phyloP scores from a whole-genome alignment of 129 eudicot genomes.

The Arctium minus region DNA sequence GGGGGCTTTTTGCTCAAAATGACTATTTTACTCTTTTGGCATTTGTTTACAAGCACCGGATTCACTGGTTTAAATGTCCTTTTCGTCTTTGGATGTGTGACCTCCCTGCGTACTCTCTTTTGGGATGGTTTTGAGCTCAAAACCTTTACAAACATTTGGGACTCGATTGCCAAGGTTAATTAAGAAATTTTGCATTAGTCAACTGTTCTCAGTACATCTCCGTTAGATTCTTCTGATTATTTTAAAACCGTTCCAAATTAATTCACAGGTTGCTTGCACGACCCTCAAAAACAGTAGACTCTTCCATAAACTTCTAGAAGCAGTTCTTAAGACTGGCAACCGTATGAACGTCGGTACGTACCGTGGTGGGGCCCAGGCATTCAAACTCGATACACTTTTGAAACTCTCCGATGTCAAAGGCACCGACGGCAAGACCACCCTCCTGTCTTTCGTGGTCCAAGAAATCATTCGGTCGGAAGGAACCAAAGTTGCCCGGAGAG shows the following conservation, averaged over 20 bases:
- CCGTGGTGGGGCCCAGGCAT: constrained; percentile 94
- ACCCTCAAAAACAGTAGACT: constrained; percentile 69
- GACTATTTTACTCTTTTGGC: not conserved
- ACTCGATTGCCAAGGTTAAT: not conserved
- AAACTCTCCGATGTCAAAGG: constrained; percentile 90
- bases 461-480: constrained; percentile 87
- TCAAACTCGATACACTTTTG: constrained; percentile 84
- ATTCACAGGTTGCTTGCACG: constrained; percentile 61
- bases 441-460: constrained; percentile 76
- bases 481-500: constrained; percentile 51
- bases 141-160: not conserved
- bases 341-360: constrained; percentile 90
- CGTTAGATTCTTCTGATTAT: not conserved
- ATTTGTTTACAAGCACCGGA: not conserved
- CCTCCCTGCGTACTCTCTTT: not conserved
- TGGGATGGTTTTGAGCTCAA: not conserved
- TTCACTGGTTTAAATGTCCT: not conserved
- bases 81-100: constrained; percentile 3
- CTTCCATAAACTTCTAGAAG: constrained; percentile 86
- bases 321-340: constrained; percentile 92
- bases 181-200: not conserved
- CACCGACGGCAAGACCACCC: constrained; percentile 84
- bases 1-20: not conserved
- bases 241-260: not conserved
- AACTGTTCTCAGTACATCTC: not conserved